A percentile compares a stretch with the other conserved stretches of the same genome.
phyloP scores from a whole-genome alignment of 352 stramenopile species.

The Pythium sukuiense region DNA sequence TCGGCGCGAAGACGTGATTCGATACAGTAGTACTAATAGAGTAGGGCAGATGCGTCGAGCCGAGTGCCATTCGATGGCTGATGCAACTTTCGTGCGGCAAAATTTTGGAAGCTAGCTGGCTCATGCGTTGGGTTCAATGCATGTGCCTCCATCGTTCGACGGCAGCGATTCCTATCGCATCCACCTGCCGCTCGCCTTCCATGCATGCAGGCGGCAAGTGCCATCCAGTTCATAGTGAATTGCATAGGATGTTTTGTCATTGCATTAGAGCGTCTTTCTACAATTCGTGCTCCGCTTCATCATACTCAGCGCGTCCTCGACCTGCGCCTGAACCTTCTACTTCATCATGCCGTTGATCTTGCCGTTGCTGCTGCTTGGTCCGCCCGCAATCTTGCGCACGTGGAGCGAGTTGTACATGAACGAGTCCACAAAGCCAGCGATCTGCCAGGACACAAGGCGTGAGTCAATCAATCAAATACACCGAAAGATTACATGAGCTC shows the following conservation, averaged over 20 bases:
- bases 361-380: conserved; percentile 23
- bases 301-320: background rate
- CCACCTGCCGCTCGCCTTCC: too few species aligned
- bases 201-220: too few species aligned
- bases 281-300: background rate
- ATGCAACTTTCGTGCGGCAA: too few species aligned
- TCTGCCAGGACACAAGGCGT: conserved; percentile 41
- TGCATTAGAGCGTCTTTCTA: background rate
- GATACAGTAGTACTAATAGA: too few species aligned
- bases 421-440: conserved; percentile 85
- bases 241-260: background rate
- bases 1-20: too few species aligned
- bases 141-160: too few species aligned
- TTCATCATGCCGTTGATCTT: conserved; percentile 30
- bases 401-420: conserved; percentile 87
- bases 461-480: background rate
- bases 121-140: too few species aligned
- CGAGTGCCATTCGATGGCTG: too few species aligned
- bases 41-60: too few species aligned
- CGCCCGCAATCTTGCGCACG: conserved; percentile 33
- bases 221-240: background rate
- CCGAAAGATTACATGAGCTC: background rate
- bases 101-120: too few species aligned
- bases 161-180: too few species aligned
- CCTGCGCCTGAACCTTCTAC: background rate